Evolutionary conservation across 2,329 filamentous ascomycete species (phyloP), one percentile per base, ranked within the genome.

Genomic region (Zasmidium cellare): DNA sequence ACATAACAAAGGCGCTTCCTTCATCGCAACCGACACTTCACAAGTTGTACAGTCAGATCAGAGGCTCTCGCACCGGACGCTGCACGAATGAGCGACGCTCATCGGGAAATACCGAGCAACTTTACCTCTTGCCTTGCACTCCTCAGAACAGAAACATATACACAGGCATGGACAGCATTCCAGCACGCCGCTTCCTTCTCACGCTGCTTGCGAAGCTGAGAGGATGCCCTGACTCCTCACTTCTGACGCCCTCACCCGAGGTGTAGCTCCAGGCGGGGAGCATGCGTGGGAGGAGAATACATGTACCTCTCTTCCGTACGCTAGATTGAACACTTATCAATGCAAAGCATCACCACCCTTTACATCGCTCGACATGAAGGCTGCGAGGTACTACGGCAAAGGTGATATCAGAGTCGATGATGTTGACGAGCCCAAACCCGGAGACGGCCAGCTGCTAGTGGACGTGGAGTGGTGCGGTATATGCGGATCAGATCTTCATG

Each of bases 381-480:
- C 67, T 16, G 65, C 65, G 16, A 55, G 65, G 52, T 70, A 66
- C 57, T 61, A 70, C 50, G 61, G 53, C 28, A 45, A 59, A n/a
- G 53, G 52, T 25, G 67, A 70, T 47, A 61, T 70, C 35, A 60
- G 68, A 20, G 48, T 69, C 46, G 66, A 70, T 16, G 58, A 65
- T 41, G 63, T 69, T 45, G 61, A 62, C 18, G 57, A 65, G 41
- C 68, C 67, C 6, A 44, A 55, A 24, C 58, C 59, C n/a, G 45
- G 46, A 7, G 56, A 60, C 22, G 61, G 55, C 5, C 60, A 70
- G 50, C 45, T 70, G 22, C 47, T 64, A 22, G 53, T 68, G 50
- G 62, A 66, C 28, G 59, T 67, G 22, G 60, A 60, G 44, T 67
- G 65, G 65, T 65, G 60, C 58, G 59, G 59, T 28, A 67, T 69